Base-by-base conservation (phyloP, 2,329 filamentous ascomycete genomes). In the Diaporthe sp. region DNA sequence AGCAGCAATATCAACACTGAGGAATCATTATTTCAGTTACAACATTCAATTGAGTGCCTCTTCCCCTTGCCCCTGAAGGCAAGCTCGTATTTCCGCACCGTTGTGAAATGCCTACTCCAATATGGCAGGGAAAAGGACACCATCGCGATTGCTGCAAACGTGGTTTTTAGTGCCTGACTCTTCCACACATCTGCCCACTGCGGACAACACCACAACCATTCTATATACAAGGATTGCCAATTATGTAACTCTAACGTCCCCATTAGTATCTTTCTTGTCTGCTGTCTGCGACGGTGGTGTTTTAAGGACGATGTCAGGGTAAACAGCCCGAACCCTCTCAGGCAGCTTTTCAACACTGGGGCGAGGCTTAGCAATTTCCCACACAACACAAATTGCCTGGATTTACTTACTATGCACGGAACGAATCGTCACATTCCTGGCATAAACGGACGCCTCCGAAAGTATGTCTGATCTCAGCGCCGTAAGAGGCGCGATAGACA, bases 361-460 rank as follows among this genome's bases (percentile, higher is more conserved):
- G 6, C 25, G 8, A 8, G 51, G 9, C 4, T 61, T 25, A 61
- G 58, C 42, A 42, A 28, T 9, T 10, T 42, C n/a, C 3, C 58
- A 42, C 4, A 42, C 10, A 25, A 44, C 0, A 4, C 1, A 1
- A 42, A 12, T 19, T 15, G 22, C n/a, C 1, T 6, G 34, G 3
- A 2, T 42, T 61, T 10, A 10, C 58, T 61, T 44, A 61, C 58
- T 61, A 61, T 25, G 37, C 3, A 15, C 58, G 58, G 37, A 61
- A 61, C n/a, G 25, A 44, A 3, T 61, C 58, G 17, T 22, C 37
- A 15, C 76, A 78, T 22, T 37, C 46, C 25, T 39, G 37, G 25
- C 78, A 79, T 3, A 78, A 53, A 12, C 60, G 39, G 22, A 79
- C 77, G 19, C 78, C 78, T 5, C 78, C 78, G 25, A 79, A 79